These are phyloP conservation scores for Decorospora gaudefroyi DNA, from an alignment of 2,329 filamentous ascomycete genomes.

Conservation along the genomic window DNA sequence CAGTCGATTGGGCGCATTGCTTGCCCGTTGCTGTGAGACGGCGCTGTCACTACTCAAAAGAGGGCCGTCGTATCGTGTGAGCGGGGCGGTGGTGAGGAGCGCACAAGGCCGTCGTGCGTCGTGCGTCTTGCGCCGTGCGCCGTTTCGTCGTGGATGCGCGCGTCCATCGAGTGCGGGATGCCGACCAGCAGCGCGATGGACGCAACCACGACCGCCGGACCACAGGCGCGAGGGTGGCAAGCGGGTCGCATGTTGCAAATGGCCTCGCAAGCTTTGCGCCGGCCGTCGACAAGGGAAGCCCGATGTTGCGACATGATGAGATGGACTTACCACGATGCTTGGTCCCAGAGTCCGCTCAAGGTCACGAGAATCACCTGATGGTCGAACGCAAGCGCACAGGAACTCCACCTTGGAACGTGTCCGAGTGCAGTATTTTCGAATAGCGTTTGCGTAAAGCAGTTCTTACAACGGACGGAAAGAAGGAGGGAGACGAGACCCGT, in stretches of 20 bases:
- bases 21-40: slow-evolving; percentile 43
- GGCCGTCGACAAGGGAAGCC: neutral
- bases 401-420: no score
- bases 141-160: slow-evolving; percentile 39
- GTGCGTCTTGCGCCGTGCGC: slow-evolving; percentile 39
- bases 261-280: neutral
- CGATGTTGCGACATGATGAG: neutral
- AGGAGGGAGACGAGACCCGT: no score
- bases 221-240: slow-evolving; percentile 19
- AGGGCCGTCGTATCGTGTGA: slow-evolving; percentile 34
- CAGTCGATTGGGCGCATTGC: slow-evolving; percentile 35
- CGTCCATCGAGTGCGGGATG: slow-evolving; percentile 27
- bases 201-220: slow-evolving; percentile 19
- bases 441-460: no score
- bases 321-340: no score
- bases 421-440: no score
- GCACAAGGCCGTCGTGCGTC: slow-evolving; percentile 40
- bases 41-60: slow-evolving; percentile 45
- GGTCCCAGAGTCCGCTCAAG: no score
- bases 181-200: slow-evolving; percentile 22
- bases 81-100: slow-evolving; percentile 25
- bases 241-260: slow-evolving; percentile 12
- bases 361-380: no score
- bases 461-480: no score
- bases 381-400: no score